Base-by-base conservation (phyloP, 208 protist species). In the Perkinsela sp. region DNA sequence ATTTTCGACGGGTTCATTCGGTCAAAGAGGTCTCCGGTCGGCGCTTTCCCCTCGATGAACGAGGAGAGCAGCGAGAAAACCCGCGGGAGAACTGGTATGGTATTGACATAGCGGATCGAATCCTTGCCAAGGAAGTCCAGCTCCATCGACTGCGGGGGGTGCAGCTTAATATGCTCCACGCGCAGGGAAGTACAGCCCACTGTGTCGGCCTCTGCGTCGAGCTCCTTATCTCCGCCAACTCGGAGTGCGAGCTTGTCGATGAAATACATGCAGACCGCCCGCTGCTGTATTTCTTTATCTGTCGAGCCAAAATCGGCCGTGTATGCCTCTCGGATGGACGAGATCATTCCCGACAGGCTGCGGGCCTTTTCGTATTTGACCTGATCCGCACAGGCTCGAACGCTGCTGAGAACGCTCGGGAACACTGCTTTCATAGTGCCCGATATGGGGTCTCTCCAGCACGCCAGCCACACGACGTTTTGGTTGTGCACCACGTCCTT, bases 41-140 rank as follows among this genome's bases (percentile, higher is more conserved):
- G 0, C 28, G 74, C 71, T 77, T 94, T 94, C 13, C 79, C 75
- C 32, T 80, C 78, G 29, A 73, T 81, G 73, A 98, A 97, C 13
- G 79, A 48, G 29, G 73, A 67, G 22, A 98, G 77, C 32, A 94
- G 83, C 65, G 83, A 81, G 79, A 93, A 93, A 40, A 97, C 93
- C 32, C 85, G 71, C 6, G 83, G 77, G 30, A 87, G 72, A 30
- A 97, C 90, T 13, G 80, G 67, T 32, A 95, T 88, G 66, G 86
- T 80, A 84, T 93, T 95, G 70, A 83, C 69, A 72, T 96, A 96
- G 28, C 92, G 83, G 66, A 98, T 98, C 0, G 92, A 97, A 75
- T 98, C 96, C 77, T 99, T 99, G 67, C 96, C 96, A 15, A 98
- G 81, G 73, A 98, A 98, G 77, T 98, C 94, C 75, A 98, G 96